Base-by-base conservation (phyloP, 176 grass and related monocot genomes). In the Aegilops umbellulata region DNA sequence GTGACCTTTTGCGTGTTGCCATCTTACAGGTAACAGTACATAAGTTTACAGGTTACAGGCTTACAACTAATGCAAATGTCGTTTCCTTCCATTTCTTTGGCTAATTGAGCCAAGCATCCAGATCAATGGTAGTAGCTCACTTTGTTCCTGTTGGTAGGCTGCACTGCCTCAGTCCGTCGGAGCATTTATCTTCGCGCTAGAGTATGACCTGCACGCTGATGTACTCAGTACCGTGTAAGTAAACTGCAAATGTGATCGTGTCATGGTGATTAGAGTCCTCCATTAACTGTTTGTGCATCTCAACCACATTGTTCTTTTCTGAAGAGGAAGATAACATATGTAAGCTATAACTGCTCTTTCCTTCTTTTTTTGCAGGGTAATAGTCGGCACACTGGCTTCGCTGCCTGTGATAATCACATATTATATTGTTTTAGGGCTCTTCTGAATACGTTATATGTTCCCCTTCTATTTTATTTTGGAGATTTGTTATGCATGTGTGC, bases 191-290 rank as follows among this genome's bases (percentile, higher is more conserved):
- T 98, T 93, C 13, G 93, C 93, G 7, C 90, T 62, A 69, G 95
- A 98, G 84, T 98, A 98, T 30, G 69, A 81, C 3, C 65, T 98
- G 27, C 93, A 95, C 67, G 88, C 95, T 9, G 91, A 90, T 30
- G 77, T 98, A 7, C 89, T 95, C 4, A 94, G 93, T 71, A 92
- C 93, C 3, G 89, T 89, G 95, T 98, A 81, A 95, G 89, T 90
- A 73, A 73, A 53, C 49, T 53, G 15, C 49, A 15, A 16, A 53
- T 53, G 42, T 14, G 42, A 46, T 12, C 15, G 15, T 19, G 16
- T 53, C 49, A 53, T 5, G 14, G 15, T 19, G 49, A 53, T 53
- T 53, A 53, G 1, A 53, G 49, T 17, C 15, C 5, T 53, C 16
- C 49, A 53, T 53, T 53, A 53, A 53, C 5, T 17, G 5, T 6